Conservation (phyloP, 768 basidiomycete species). For the Rhizopogon roseolus region DNA sequence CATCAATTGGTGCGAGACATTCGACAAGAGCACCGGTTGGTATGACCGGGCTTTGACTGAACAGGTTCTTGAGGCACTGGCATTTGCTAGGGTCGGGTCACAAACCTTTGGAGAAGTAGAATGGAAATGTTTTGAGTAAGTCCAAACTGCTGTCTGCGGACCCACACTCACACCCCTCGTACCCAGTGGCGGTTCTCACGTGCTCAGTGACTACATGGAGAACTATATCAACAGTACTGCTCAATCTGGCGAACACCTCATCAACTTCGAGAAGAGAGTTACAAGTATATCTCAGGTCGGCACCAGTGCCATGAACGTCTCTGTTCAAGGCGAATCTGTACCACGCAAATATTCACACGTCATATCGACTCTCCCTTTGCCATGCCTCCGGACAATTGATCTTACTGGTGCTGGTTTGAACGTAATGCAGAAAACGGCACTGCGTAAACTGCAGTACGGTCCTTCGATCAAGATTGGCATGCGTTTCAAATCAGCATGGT, state of each 20-base stretch:
- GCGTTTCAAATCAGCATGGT: slow-evolving; percentile 40
- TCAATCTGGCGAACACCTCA: slow-evolving; percentile 1
- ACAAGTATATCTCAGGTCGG: slow-evolving; percentile 6
- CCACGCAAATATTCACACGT: slow-evolving; percentile 30
- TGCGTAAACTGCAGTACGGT: slow-evolving; percentile 34
- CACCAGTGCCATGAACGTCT: slow-evolving; percentile 3
- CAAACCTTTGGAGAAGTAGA: slow-evolving; percentile 11
- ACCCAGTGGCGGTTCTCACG: slow-evolving; percentile 19
- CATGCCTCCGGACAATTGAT: slow-evolving; percentile 32
- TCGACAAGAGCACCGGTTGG: slow-evolving; percentile 25
- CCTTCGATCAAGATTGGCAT: slow-evolving; percentile 38
- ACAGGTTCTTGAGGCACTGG: slow-evolving; percentile 25
- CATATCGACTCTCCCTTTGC: slow-evolving; percentile 36
- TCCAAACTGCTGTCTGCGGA: background rate
- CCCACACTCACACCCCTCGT: background rate
- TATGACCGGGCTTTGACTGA: slow-evolving; percentile 33
- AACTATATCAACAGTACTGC: slow-evolving; percentile 6
- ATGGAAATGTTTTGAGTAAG: slow-evolving; percentile 28
- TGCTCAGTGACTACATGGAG: slow-evolving; percentile 18
- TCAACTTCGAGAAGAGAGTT: slow-evolving; percentile 15
- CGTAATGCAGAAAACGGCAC: slow-evolving; percentile 29
- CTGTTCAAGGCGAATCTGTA: background rate
- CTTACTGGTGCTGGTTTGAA: slow-evolving; percentile 20
- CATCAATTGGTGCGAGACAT: slow-evolving; percentile 19
- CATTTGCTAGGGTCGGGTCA: slow-evolving; percentile 11